Base-by-base conservation (phyloP, 2,329 filamentous ascomycete species). In the Alternaria arborescens region DNA sequence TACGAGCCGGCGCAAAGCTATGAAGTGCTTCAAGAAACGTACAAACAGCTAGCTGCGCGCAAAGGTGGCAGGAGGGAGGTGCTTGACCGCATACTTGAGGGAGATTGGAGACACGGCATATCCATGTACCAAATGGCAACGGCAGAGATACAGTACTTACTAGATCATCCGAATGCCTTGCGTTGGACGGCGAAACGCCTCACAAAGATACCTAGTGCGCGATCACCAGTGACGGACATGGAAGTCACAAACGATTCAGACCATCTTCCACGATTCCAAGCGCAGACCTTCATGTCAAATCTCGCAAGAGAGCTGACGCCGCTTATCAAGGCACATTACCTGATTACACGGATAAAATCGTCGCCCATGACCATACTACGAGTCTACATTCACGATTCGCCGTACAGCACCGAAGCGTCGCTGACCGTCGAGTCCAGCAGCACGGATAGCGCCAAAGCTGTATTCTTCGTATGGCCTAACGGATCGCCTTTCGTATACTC, bases 401-500 rank as follows among this genome's bases (percentile, higher is more conserved):
- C 92, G 0, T 97, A 96, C 76, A 91, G 90, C 68, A 79, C 78
- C 16, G 83, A 83, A 51, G 75, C 79, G 34, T 78, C 75, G 10
- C 64, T 78, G 8, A 69, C 67, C 56, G 22, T 77, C 73, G 58
- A 77, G 71, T 58, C 68, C 14, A 65, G 64, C 61, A 68, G 66
- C 24, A 53, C 82, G n/a, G 89, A 92, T 65, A 82, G 87, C 1
- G 89, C 89, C 12, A 86, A 88, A 65, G 90, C 91, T 2, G 86
- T 97, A 40, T 95, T 92, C 71, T 83, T 96, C 61, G 91, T 91
- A 2, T 94, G 96, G 70, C 93, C 93, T 0, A 89, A 94, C 71
- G 90, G 89, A 34, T 90, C 91, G 11, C 91, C 92, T 0, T 89
- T 89, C 64, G 82, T 96, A 44, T 96, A 92, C 76, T 83, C 86